These are phyloP conservation scores for Pueraria montana DNA, from an alignment of 306 rosid species.

Conservation along the genomic window DNA sequence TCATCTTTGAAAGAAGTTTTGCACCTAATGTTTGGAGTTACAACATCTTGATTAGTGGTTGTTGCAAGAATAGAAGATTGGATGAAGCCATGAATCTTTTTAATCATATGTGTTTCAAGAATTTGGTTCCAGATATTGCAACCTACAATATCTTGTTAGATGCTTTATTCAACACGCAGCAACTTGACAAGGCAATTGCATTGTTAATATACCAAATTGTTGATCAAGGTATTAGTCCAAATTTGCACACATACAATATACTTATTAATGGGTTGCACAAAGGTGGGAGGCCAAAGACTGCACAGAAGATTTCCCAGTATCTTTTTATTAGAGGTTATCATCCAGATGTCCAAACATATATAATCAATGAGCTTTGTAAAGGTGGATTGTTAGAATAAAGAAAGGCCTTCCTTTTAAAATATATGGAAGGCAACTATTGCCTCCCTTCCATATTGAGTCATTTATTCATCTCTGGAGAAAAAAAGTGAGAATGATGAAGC, in stretches of 20 bases:
- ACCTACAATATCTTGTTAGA: constrained; percentile 34
- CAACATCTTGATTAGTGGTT: constrained; percentile 37
- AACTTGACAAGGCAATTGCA: constrained; percentile 32
- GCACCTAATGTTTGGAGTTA: constrained; percentile 31
- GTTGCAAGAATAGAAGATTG: constrained; percentile 26
- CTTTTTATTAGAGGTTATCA: constrained; percentile 30
- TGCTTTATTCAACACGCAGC: constrained; percentile 4
- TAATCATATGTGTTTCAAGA: constrained; percentile 10
- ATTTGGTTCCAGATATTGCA: constrained; percentile 12
- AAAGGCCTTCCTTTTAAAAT: not conserved
- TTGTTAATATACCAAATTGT: not conserved
- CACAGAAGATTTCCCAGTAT: constrained; percentile 7
- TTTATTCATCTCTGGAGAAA: not conserved
- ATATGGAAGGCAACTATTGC: not conserved
- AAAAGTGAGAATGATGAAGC: constrained; percentile 2
- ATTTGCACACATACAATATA: constrained; percentile 11
- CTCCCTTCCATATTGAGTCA: not conserved
- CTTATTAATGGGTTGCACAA: constrained; percentile 32
- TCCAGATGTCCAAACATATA: constrained; percentile 1
- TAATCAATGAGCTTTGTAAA: constrained; percentile 27
- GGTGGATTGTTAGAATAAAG: not conserved
- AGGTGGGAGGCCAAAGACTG: constrained; percentile 32
- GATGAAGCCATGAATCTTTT: constrained; percentile 29
- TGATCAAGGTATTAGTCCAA: constrained; percentile 5
- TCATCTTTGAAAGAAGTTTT: constrained; percentile 17